Evolutionary conservation across 2,329 filamentous ascomycete genomes (phyloP), one percentile per base, ranked within the genome.

Genomic region (Cryphonectria nitschkei): DNA sequence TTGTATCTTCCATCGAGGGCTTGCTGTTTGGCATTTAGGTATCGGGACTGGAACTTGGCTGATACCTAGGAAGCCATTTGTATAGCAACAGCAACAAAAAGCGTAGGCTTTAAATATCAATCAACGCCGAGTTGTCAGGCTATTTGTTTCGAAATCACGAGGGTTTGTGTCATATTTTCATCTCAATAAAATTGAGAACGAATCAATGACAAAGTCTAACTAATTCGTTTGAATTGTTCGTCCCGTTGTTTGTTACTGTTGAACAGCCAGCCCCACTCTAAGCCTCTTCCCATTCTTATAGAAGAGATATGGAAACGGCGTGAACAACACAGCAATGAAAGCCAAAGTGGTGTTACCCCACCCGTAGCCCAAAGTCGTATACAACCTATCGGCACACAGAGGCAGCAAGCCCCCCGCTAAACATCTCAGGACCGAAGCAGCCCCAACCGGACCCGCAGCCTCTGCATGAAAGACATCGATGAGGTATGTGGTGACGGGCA

Each of bases 301-400:
- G 29, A 68, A 70, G 1, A 70, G 5, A 9, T 68, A 58, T 0
- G 69, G 65, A 3, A 70, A 68, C 2, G 69, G 65, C 0, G 69
- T 37, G 19, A 70, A 70, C 1, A 56, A 16, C 0, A 72, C 29
- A 3, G 56, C 67, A 6, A 69, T 26, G 5, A 69, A 69, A 6
- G 67, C 70, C 56, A 69, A 43, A 5, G 60, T 54, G 4, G 67
- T 60, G n/a, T 69, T 72, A 3, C 67, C 67, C 67, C 54, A 69
- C 0, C 67, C 67, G 19, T 46, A 69, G 2, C 67, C 67, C 5
- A 72, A 32, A 0, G 9, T 16, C 2, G 7, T 9, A 43, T 69
- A 69, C 43, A 67, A 7, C 9, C 22, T 50, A 1, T 32, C 37
- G 7, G 70, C 67, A 29, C 67, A 67, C 43, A 67, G 16, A 11